A percentile compares a stretch with the other conserved stretches of the same genome.
These are phyloP conservation scores for Russula lepida DNA, from an alignment of 768 basidiomycete species.

Conservation along the genomic window DNA sequence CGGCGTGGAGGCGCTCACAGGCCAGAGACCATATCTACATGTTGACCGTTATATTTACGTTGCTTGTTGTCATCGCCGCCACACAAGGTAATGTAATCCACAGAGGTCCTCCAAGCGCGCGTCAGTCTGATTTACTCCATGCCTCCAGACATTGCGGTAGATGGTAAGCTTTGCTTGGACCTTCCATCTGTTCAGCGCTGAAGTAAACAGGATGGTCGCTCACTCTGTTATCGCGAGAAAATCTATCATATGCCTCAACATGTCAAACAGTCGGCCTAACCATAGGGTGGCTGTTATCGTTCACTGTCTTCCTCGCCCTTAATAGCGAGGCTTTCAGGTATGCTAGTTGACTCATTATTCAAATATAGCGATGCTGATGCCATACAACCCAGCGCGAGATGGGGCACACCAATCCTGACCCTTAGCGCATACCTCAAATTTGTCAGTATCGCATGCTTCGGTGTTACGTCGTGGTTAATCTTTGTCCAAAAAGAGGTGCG, in stretches of 20 bases:
- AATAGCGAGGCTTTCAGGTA: constrained; percentile 81
- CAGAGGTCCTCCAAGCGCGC: background rate
- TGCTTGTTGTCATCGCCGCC: constrained; percentile 91
- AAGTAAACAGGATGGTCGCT: constrained; percentile 57
- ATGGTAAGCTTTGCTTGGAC: constrained; percentile 49
- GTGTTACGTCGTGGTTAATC: constrained; percentile 80
- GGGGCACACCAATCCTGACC: constrained; percentile 67
- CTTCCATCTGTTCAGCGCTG: constrained; percentile 31
- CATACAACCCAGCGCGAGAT: constrained; percentile 43
- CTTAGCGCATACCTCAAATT: constrained; percentile 78
- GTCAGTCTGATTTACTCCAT: constrained; percentile 15
- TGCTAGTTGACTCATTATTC: constrained; percentile 33
- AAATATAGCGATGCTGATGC: background rate
- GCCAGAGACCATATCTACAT: constrained; percentile 70
- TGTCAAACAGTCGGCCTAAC: constrained; percentile 97
- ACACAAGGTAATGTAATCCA: constrained; percentile 67
- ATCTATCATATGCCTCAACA: constrained; percentile 91
- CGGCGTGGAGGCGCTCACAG: constrained; percentile 33
- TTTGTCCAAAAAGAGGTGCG: constrained; percentile 87
- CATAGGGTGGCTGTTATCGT: constrained; percentile 90
- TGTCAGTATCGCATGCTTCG: constrained; percentile 72
- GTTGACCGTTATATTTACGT: constrained; percentile 81
- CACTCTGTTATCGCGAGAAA: constrained; percentile 83
- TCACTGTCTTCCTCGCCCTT: constrained; percentile 95
- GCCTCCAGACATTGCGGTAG: constrained; percentile 95